Evolutionary conservation across 148 eudicot genomes (phyloP), one percentile per base, ranked within the genome.

Genomic region (Chenopodium formosanum): DNA sequence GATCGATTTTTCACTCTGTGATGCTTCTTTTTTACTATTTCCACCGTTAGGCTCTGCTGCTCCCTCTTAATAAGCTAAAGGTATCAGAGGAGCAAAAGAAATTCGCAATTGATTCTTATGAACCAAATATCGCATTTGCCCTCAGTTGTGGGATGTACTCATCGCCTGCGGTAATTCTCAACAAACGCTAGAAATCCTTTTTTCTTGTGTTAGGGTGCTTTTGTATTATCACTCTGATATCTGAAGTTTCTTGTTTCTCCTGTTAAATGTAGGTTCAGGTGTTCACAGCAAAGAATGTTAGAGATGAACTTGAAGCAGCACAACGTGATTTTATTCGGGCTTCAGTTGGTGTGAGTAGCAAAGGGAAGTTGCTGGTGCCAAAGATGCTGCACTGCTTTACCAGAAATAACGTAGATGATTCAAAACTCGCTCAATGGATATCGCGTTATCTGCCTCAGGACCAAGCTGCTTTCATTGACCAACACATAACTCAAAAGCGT

Each of bases 141-240:
- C 76, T 85, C 64, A 85, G 87, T 79, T 85, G 84, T 78, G 87
- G 87, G 31, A 85, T 78, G 84, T 85, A 85, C 84, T 85, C 87
- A 19, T 85, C 87, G 17, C 87, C 87, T 46, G 87, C 87, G 82
- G 87, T 85, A 85, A 81, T 52, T 32, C 48, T 31, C 0, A 46
- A 34, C 50, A 68, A 74, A 27, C 56, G 23, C 27, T 69, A 46
- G 22, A 56, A 4, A 20, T 53, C 13, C 2, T 34, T 19, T 79
- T 37, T 52, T 44, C 20, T 16, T 56, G 16, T 14, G 0, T 56
- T 56, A 0, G 62, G 62, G 62, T 56, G 62, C 62, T 56, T 56
- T 17, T 56, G 62, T 19, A 56, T 0, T 7, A 27, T 32, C 22
- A 17, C 73, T n/a, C 40, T 12, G 47, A 40, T 13, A 66, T 56